Evolutionary conservation across 1,284 basidiomycete genomes (phyloP).

Genomic region (Thecaphora frezii): DNA sequence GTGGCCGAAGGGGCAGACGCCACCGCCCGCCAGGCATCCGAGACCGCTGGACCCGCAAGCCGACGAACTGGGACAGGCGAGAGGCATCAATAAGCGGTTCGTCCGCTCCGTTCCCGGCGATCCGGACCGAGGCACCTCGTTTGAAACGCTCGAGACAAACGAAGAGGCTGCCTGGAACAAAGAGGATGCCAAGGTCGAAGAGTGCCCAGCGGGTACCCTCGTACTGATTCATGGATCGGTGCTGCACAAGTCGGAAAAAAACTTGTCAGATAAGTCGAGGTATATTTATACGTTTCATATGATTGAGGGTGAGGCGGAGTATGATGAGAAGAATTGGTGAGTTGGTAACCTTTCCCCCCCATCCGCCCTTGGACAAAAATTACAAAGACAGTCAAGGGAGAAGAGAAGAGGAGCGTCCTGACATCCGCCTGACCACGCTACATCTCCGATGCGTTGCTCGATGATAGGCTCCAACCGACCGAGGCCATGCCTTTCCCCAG

Average conservation of each 20-base stretch:
- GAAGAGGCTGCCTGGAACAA: slow-evolving; percentile 41
- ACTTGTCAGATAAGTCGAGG: slow-evolving; percentile 24
- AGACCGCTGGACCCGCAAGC: slow-evolving; percentile 7
- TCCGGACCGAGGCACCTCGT: slow-evolving; percentile 31
- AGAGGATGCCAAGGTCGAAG: slow-evolving; percentile 19
- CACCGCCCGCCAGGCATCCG: not conserved
- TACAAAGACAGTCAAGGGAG: too few relatives aligned
- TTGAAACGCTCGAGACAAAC: slow-evolving; percentile 10
- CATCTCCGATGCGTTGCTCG: too few relatives aligned
- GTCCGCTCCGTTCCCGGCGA: slow-evolving; percentile 22
- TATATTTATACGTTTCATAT: slow-evolving; percentile 56
- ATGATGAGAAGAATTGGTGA: slow-evolving; percentile 46
- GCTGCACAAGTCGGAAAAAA: slow-evolving; percentile 48
- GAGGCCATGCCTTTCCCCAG: too few relatives aligned
- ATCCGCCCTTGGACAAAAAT: not conserved
- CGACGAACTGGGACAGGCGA: slow-evolving; percentile 15
- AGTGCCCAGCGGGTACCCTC: slow-evolving; percentile 39
- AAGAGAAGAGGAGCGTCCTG: too few relatives aligned
- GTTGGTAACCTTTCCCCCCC: not conserved
- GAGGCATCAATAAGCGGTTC: slow-evolving; percentile 48
- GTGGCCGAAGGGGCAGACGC: slow-evolving; percentile 3
- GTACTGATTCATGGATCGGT: slow-evolving; percentile 52
- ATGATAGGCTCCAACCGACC: too few relatives aligned
- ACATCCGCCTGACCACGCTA: too few relatives aligned
- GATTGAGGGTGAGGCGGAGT: slow-evolving; percentile 44